A percentile compares a stretch with the other conserved stretches of the same genome.
Evolutionary conservation across 2,329 filamentous ascomycete genomes (phyloP).

Genomic region (Colletotrichum horii): DNA sequence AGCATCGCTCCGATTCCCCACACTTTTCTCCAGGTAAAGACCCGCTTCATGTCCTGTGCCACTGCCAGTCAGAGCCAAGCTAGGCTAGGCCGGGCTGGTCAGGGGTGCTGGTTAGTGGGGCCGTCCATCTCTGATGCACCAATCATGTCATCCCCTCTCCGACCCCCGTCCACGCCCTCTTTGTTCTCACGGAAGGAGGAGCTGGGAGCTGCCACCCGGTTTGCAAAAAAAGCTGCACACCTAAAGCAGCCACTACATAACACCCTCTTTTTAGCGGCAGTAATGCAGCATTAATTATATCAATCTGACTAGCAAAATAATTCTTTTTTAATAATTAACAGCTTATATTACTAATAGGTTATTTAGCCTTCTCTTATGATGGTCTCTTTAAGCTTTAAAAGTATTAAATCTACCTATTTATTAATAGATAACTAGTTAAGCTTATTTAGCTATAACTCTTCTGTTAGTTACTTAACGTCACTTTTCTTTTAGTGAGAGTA

Average conservation of each 20-base stretch:
- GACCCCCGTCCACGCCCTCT: neutral
- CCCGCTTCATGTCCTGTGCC: neutral
- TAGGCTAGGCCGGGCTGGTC: constrained; percentile 3
- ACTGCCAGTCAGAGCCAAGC: constrained; percentile 6
- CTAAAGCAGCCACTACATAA: neutral
- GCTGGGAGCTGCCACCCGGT: neutral
- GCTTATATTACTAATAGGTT: neutral
- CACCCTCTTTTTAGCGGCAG: neutral
- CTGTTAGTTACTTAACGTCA: neutral
- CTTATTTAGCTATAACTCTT: neutral
- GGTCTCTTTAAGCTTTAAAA: neutral
- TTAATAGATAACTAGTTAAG: neutral
- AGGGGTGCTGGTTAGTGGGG: neutral
- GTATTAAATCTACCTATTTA: neutral
- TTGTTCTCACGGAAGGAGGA: neutral
- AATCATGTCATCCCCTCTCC: neutral
- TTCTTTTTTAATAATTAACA: neutral
- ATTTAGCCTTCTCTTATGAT: neutral
- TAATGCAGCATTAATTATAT: neutral
- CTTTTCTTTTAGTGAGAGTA: neutral
- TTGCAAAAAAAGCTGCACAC: neutral
- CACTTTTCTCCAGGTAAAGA: constrained; percentile 16
- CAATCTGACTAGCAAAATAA: neutral
- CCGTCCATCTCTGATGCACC: neutral
- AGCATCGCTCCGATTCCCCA: constrained; percentile 8